Evolutionary conservation across 768 basidiomycete species (phyloP).

Genomic region (Lactarius quietus): DNA sequence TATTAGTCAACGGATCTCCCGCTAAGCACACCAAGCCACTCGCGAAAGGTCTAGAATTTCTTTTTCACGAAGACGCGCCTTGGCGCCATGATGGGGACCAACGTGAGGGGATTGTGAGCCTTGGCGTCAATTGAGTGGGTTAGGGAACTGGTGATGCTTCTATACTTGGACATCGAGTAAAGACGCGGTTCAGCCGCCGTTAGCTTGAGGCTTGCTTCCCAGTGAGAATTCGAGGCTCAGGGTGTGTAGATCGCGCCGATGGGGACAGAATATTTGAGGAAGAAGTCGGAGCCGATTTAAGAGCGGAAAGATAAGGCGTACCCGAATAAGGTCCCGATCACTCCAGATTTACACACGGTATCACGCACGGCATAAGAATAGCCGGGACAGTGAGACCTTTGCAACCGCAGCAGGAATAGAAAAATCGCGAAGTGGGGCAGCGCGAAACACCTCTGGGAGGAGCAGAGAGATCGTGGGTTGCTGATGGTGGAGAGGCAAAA

Average conservation of each 20-base stretch:
- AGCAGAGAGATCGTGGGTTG: neutral
- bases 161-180: neutral
- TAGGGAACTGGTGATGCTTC: neutral
- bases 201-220: neutral
- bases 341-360: neutral
- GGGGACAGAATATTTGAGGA: neutral
- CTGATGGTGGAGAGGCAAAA: neutral
- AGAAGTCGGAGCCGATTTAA: neutral
- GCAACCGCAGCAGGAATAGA: neutral
- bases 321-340: slow-evolving; percentile 10
- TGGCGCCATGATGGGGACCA: neutral
- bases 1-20: neutral
- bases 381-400: neutral
- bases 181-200: neutral
- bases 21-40: neutral
- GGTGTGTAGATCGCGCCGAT: neutral
- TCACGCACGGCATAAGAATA: neutral
- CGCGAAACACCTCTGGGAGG: neutral
- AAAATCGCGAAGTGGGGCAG: neutral
- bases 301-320: neutral
- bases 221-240: neutral
- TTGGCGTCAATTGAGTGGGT: slow-evolving; percentile 1
- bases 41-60: neutral
- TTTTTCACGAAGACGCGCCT: neutral
- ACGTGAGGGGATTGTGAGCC: neutral